A percentile compares a stretch with the other conserved stretches of the same genome.
These are phyloP conservation scores for Voacanga thouarsii DNA, from an alignment of 257 asterid genomes.

Conservation along the genomic window DNA sequence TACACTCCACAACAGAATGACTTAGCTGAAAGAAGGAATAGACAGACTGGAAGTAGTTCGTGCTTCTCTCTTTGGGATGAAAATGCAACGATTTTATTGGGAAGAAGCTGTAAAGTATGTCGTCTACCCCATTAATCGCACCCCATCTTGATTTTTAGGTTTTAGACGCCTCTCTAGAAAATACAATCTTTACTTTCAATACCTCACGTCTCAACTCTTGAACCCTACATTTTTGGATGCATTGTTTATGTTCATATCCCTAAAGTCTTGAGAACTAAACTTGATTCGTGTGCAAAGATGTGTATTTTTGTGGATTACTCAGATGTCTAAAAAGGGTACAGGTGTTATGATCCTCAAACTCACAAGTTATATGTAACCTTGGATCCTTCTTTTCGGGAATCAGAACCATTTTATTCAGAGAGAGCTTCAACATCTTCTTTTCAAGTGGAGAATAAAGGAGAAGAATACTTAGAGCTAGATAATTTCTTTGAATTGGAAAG, in stretches of 20 bases:
- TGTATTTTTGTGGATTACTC: too few species aligned
- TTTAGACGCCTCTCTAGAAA: slow-evolving; percentile 4
- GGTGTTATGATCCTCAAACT: slow-evolving; percentile 8
- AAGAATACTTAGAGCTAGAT: too few species aligned
- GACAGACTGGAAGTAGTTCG: neutral
- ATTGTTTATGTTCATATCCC: slow-evolving; percentile 1
- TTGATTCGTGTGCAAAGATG: neutral
- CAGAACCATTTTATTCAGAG: neutral
- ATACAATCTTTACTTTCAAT: neutral
- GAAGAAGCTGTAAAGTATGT: neutral
- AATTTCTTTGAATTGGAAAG: neutral
- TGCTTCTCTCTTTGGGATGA: slow-evolving; percentile 17
- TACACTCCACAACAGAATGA: neutral
- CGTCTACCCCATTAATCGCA: neutral
- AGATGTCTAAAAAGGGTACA: too few species aligned
- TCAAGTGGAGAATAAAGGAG: neutral
- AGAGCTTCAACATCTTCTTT: neutral
- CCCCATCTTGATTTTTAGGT: neutral
- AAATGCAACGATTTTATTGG: neutral
- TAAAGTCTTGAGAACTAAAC: neutral
- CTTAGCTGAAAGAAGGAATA: neutral
- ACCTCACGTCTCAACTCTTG: neutral
- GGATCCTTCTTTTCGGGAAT: slow-evolving; percentile 15
- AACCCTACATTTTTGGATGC: neutral
- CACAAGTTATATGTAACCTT: neutral